A percentile compares a stretch with the other conserved stretches of the same genome.
Evolutionary conservation across 164 flowering plant genomes (phyloP).

Genomic region (Buxus sempervirens): DNA sequence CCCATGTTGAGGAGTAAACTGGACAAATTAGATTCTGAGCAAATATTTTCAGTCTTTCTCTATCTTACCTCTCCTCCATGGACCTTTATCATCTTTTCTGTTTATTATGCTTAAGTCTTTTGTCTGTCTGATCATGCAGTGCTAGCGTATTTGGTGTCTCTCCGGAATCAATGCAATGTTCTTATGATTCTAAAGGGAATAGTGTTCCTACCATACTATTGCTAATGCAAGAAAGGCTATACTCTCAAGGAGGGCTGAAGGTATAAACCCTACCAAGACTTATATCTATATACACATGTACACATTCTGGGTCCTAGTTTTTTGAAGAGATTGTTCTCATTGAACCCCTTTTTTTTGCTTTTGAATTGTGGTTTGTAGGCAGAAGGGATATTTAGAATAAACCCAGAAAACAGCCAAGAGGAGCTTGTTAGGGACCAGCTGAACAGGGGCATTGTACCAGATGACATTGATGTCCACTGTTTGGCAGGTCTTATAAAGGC

Average conservation of each 20-base stretch:
- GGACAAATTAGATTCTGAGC: neutral
- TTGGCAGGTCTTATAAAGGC: constrained; percentile 93
- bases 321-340: constrained; percentile 3
- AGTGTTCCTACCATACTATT: constrained; percentile 90
- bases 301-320: neutral
- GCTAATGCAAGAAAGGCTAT: constrained; percentile 83
- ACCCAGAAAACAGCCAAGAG: constrained; percentile 92
- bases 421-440: constrained; percentile 84
- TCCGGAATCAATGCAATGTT: constrained; percentile 92
- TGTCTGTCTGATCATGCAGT: constrained; percentile 35
- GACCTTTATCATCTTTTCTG: neutral
- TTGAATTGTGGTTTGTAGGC: constrained; percentile 55
- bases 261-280: constrained; percentile 24
- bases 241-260: constrained; percentile 86
- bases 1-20: too few species aligned
- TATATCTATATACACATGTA: neutral
- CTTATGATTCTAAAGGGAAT: constrained; percentile 74
- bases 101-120: constrained; percentile 1
- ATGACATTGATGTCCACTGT: constrained; percentile 90
- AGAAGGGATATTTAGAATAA: constrained; percentile 93
- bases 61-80: neutral
- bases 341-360: neutral
- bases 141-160: constrained; percentile 94
- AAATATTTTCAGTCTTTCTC: neutral
- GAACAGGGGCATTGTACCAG: constrained; percentile 82